Evolutionary conservation across 2,329 filamentous ascomycete species (phyloP).

Genomic region (Akanthomyces dipterigenus): DNA sequence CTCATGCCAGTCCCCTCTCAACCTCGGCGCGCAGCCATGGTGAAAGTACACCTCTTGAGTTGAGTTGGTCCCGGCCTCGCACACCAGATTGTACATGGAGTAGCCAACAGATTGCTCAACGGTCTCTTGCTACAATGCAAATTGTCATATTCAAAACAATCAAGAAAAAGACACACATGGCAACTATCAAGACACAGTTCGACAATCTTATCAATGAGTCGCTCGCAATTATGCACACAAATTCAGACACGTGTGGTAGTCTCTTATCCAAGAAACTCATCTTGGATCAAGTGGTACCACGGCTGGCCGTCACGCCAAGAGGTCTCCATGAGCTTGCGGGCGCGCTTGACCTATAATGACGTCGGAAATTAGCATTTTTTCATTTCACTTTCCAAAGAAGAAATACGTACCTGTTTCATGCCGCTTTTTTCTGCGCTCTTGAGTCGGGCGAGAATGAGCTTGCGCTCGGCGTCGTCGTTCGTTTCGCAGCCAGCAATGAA

Average conservation of each 20-base stretch:
- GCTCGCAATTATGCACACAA: background rate
- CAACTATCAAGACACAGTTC: conserved; percentile 8
- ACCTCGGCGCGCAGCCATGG: background rate
- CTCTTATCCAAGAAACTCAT: conserved; percentile 60
- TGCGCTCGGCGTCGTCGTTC: conserved; percentile 45
- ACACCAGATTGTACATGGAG: background rate
- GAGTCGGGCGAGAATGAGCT: conserved; percentile 59
- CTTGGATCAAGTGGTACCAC: conserved; percentile 61
- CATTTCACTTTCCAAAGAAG: too few species aligned
- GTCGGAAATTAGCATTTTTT: too few species aligned
- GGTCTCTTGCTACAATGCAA: background rate
- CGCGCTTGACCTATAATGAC: conserved; percentile 46
- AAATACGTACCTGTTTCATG: conserved; percentile 67
- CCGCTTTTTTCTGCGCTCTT: conserved; percentile 63
- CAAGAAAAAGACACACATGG: background rate
- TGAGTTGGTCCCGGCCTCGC: background rate
- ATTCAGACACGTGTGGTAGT: background rate
- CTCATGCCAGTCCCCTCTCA: background rate
- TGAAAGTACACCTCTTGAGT: background rate
- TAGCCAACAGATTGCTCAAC: background rate
- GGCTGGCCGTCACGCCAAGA: conserved; percentile 62
- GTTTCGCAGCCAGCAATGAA: conserved; percentile 79
- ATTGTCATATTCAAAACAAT: conserved; percentile 3
- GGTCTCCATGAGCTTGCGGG: conserved; percentile 58
- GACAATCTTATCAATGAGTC: background rate